Conservation (phyloP, 352 stramenopile genomes). For the Pythium brassicae region DNA sequence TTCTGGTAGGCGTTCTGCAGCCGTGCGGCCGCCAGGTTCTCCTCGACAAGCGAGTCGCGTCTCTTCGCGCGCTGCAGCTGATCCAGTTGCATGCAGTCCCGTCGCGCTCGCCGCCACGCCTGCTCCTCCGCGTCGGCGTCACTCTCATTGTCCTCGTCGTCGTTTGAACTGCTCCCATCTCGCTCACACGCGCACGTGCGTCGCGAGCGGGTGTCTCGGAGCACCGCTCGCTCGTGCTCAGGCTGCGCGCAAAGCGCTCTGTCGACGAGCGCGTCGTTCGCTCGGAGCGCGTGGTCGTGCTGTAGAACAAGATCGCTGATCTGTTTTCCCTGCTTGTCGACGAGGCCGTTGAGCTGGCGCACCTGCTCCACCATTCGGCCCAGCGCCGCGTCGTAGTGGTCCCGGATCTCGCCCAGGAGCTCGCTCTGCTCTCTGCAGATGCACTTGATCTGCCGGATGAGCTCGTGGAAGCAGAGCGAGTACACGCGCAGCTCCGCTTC, state of each 20-base stretch:
- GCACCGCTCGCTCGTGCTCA: background rate
- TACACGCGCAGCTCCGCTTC: slow-evolving; percentile 58
- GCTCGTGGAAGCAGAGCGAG: slow-evolving; percentile 72
- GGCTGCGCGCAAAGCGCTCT: slow-evolving; percentile 5
- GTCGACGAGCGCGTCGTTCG: slow-evolving; percentile 21
- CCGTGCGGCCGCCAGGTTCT: slow-evolving; percentile 41
- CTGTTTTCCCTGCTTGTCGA: slow-evolving; percentile 25
- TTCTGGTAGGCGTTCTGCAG: slow-evolving; percentile 58
- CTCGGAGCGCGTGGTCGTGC: slow-evolving; percentile 9
- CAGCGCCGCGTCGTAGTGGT: slow-evolving; percentile 41
- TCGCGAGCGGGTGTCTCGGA: background rate
- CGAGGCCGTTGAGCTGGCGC: slow-evolving; percentile 12
- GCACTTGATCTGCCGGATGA: slow-evolving; percentile 67
- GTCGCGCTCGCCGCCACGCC: slow-evolving; percentile 32
- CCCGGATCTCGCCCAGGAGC: slow-evolving; percentile 51
- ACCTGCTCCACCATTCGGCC: slow-evolving; percentile 20
- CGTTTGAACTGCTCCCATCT: background rate
- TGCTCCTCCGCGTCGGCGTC: slow-evolving; percentile 20
- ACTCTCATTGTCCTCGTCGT: background rate
- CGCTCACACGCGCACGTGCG: background rate
- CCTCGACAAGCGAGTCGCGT: slow-evolving; percentile 35
- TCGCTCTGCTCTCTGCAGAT: slow-evolving; percentile 79
- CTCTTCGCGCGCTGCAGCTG: slow-evolving; percentile 10
- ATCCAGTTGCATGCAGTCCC: slow-evolving; percentile 12
- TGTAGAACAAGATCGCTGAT: slow-evolving; percentile 13